phyloP scores from a whole-genome alignment of 2,329 filamentous ascomycete species.

The Berkeleyomyces basicola region DNA sequence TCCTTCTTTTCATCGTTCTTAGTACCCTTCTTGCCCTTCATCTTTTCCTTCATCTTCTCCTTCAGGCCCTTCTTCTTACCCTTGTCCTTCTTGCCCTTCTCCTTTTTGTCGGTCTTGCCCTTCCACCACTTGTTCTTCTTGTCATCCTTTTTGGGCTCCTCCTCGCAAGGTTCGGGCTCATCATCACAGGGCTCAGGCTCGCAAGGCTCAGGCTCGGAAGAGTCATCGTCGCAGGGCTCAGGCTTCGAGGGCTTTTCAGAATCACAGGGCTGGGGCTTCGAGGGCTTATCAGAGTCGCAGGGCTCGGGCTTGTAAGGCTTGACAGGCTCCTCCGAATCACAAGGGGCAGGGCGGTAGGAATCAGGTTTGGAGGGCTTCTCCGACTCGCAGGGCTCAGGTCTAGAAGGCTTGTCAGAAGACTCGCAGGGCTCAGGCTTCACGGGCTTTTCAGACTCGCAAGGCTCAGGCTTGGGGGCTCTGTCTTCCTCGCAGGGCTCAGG shows the following conservation, averaged over 20 bases:
- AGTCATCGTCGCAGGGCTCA: neutral
- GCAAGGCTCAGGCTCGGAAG: neutral
- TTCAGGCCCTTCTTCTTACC: conserved; percentile 6
- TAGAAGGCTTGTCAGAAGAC: conserved; percentile 4
- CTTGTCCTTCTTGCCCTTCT: conserved; percentile 11
- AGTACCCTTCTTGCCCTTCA: conserved; percentile 10
- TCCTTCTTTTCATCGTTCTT: conserved; percentile 10
- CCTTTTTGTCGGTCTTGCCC: conserved; percentile 12
- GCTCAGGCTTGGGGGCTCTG: conserved; percentile 6
- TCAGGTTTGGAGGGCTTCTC: neutral
- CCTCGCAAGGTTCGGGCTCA: conserved; percentile 4
- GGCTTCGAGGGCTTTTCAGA: neutral
- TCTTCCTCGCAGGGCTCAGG: conserved; percentile 2
- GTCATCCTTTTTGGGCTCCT: conserved; percentile 12
- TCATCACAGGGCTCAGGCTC: neutral
- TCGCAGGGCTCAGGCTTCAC: conserved; percentile 7
- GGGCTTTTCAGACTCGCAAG: conserved; percentile 7
- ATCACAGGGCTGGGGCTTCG: neutral
- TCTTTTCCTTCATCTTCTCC: conserved; percentile 10
- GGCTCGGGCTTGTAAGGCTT: conserved; percentile 2
- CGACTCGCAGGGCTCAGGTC: conserved; percentile 2
- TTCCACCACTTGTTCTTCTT: conserved; percentile 15
- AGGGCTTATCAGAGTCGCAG: neutral
- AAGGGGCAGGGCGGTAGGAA: neutral
- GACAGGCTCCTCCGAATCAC: neutral